Conservation (phyloP, 768 basidiomycete genomes). For the Russula sp. region DNA sequence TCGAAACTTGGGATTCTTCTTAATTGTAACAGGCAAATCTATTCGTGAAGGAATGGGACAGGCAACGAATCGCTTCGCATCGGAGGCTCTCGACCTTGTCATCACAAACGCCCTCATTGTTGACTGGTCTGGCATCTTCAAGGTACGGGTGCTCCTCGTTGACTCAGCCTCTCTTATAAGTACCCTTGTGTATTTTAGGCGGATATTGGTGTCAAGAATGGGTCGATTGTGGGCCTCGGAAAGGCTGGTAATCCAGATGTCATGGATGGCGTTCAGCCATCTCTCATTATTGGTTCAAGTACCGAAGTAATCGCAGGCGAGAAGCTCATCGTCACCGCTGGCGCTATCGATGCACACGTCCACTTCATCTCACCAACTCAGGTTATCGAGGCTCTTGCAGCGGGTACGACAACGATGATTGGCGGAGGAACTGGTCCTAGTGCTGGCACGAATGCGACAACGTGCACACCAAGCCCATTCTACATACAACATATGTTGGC, state of each 20-base stretch:
- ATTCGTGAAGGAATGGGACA: constrained; percentile 98
- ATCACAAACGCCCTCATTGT: constrained; percentile 94
- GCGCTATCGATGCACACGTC: constrained; percentile 85
- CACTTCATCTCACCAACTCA: constrained; percentile 96
- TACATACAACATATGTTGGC: constrained; percentile 88
- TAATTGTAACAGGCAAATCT: constrained; percentile 59
- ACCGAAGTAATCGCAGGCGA: constrained; percentile 97
- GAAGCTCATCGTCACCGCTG: constrained; percentile 88
- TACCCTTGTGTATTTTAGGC: constrained; percentile 43
- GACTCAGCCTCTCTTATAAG: neutral
- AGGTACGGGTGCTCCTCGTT: constrained; percentile 39
- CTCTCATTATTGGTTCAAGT: constrained; percentile 77
- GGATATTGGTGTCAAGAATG: constrained; percentile 87
- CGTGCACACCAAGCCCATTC: constrained; percentile 86
- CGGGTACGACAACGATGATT: constrained; percentile 88
- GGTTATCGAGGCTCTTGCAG: constrained; percentile 74
- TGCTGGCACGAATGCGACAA: constrained; percentile 86
- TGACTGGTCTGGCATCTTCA: constrained; percentile 94
- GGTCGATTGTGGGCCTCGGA: constrained; percentile 81
- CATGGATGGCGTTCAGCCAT: constrained; percentile 70
- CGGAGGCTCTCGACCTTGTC: constrained; percentile 76
- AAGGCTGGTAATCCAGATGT: constrained; percentile 96
- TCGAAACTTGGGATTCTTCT: neutral
- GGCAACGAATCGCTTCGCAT: constrained; percentile 59
- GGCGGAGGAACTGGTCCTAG: constrained; percentile 95